Evolutionary conservation across 2,329 filamentous ascomycete genomes (phyloP).

Genomic region (Zymoseptoria tritici): DNA sequence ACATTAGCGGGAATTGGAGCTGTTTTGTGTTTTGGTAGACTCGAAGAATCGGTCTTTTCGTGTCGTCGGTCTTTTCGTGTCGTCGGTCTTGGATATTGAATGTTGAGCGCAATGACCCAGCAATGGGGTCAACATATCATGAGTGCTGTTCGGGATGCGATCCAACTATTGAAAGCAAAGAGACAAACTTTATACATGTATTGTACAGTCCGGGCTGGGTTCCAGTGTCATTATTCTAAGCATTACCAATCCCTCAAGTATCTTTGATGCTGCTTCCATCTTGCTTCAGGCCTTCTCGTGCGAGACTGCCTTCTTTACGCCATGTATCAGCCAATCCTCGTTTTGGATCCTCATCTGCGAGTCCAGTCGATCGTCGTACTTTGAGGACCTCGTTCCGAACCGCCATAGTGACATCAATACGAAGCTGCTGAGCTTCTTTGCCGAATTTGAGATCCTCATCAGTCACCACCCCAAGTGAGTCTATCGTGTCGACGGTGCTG

Average conservation of each 20-base stretch:
- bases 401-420: conserved; percentile 71
- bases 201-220: not conserved
- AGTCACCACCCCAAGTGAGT: conserved; percentile 50
- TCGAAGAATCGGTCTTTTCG: no score
- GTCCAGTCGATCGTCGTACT: conserved; percentile 63
- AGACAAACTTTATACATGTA: not conserved
- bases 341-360: conserved; percentile 72
- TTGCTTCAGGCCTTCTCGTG: conserved; percentile 50
- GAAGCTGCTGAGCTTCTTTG: conserved; percentile 65
- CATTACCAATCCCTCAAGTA: conserved; percentile 30
- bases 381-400: conserved; percentile 75
- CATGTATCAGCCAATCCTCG: conserved; percentile 75
- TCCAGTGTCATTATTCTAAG: not conserved
- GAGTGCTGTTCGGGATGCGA: no score
- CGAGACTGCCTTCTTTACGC: conserved; percentile 48
- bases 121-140: no score
- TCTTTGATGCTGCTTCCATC: conserved; percentile 57
- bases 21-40: not conserved
- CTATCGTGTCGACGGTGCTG: conserved; percentile 1
- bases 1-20: not conserved
- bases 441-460: conserved; percentile 62
- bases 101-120: no score
- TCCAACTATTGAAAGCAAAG: no score
- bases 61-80: not conserved
- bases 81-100: not conserved